Evolutionary conservation across 2,329 filamentous ascomycete genomes (phyloP).

Genomic region (Apiospora pterosperma): DNA sequence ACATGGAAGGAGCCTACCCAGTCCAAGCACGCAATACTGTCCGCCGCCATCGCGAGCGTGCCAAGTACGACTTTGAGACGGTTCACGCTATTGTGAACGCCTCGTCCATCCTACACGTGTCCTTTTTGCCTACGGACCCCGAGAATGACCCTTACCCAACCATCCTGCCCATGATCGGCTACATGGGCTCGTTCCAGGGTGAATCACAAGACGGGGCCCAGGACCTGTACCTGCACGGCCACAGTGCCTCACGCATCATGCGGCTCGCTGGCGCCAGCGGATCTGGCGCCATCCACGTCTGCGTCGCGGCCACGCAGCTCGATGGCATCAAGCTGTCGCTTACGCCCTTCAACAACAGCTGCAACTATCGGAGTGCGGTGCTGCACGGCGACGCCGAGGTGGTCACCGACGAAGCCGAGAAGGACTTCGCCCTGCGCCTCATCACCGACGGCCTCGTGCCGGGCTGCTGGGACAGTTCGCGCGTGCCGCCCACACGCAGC

Average conservation of each 20-base stretch:
- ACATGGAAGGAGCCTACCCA: too few species aligned
- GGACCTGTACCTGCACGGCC: neutral
- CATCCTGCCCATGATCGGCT: neutral
- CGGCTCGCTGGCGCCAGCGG: neutral
- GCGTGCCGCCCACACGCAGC: neutral
- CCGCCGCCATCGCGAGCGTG: too few species aligned
- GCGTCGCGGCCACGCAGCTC: neutral
- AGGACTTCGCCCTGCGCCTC: neutral
- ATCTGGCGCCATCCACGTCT: neutral
- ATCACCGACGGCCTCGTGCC: neutral
- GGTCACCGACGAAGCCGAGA: neutral
- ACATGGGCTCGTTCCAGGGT: neutral
- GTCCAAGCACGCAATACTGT: too few species aligned
- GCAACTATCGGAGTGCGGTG: neutral
- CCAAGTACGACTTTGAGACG: too few species aligned
- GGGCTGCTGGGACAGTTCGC: neutral
- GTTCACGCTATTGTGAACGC: too few species aligned
- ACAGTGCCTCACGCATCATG: neutral
- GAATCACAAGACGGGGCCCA: neutral
- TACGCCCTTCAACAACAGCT: neutral
- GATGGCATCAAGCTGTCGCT: neutral
- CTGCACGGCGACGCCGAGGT: neutral
- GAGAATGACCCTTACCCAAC: neutral
- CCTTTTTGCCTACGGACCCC: neutral
- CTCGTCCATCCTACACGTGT: neutral